Conservation (phyloP, 2,329 filamentous ascomycete species). For the Verticillium albo-atrum region DNA sequence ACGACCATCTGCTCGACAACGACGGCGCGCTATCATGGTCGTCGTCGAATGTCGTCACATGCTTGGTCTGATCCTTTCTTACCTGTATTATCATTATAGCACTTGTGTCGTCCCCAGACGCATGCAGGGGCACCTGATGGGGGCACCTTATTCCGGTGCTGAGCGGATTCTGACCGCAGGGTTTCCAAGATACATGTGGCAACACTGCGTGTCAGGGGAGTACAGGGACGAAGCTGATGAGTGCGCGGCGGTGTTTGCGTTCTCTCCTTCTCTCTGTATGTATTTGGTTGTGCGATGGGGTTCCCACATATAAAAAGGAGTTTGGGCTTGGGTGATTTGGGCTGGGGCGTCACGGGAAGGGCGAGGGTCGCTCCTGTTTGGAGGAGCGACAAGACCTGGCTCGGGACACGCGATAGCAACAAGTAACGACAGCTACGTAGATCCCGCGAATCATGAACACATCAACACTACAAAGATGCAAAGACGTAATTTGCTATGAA, state of each 20-base stretch:
- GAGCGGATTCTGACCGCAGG: neutral
- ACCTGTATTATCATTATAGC: neutral
- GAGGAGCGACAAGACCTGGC: neutral
- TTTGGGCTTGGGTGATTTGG: slow-evolving; percentile 15
- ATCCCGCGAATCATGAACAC: slow-evolving; percentile 13
- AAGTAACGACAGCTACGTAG: slow-evolving; percentile 4
- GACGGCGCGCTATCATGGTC: neutral
- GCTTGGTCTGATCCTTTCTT: neutral
- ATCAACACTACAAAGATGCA: neutral
- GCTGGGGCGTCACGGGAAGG: neutral
- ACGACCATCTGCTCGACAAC: neutral
- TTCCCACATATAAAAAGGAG: slow-evolving; percentile 38
- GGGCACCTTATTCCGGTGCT: neutral
- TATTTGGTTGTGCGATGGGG: neutral
- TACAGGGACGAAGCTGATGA: neutral
- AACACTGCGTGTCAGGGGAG: neutral
- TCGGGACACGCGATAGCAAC: slow-evolving; percentile 11
- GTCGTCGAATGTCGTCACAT: neutral
- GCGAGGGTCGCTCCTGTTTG: neutral
- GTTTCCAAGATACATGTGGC: slow-evolving; percentile 4
- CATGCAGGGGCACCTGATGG: no score
- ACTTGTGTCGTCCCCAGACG: neutral
- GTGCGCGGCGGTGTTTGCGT: neutral
- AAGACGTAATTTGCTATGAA: neutral
- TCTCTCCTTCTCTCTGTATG: neutral